A percentile compares a stretch with the other conserved stretches of the same genome.
Evolutionary conservation across 139 green algal genomes (phyloP).

Genomic region (Tetradesmus obliquus): DNA sequence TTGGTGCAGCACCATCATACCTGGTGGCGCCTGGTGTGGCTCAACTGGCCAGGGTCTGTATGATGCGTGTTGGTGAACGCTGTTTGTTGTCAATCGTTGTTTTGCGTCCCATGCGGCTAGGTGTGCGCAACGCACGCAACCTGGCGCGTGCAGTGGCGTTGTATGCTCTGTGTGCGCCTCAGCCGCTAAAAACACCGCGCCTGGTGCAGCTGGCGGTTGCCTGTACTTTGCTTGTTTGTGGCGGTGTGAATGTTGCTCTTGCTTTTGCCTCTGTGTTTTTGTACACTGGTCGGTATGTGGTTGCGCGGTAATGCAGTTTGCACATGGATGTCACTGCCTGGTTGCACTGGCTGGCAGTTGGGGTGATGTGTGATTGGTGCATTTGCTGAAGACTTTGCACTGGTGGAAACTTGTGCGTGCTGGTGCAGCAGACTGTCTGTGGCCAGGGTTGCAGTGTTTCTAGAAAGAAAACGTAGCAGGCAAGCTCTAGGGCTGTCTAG

Average conservation of each 20-base stretch:
- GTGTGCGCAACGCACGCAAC: background rate
- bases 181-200: background rate
- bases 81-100: background rate
- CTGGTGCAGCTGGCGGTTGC: background rate
- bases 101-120: background rate
- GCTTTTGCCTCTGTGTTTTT: background rate
- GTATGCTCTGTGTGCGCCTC: background rate
- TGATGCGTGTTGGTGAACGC: background rate
- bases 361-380: background rate
- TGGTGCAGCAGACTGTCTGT: background rate
- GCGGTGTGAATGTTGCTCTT: background rate
- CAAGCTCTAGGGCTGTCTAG: no score
- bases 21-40: background rate
- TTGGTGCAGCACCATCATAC: no score
- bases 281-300: background rate
- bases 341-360: background rate
- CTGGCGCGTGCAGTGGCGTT: background rate
- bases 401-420: background rate
- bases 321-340: background rate
- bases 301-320: background rate
- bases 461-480: no score
- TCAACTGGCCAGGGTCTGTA: background rate
- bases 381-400: background rate
- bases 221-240: background rate
- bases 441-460: background rate